These are phyloP conservation scores for Fusarium penzigii DNA, from an alignment of 2,329 filamentous ascomycete species.

Conservation along the genomic window DNA sequence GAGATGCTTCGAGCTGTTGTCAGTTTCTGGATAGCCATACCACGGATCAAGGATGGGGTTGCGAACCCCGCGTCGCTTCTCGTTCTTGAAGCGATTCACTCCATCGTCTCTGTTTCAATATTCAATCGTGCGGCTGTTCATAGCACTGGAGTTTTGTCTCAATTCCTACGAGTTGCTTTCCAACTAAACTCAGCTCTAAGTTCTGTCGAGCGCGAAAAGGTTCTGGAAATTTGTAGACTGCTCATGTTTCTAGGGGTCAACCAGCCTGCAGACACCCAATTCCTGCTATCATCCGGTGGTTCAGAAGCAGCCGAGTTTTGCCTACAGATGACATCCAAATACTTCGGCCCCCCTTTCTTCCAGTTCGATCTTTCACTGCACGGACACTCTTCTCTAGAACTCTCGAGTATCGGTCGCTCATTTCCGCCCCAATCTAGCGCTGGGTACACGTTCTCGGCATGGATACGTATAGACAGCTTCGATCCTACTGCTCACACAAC, in stretches of 20 bases:
- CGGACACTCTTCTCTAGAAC: constrained; percentile 87
- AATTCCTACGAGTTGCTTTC: constrained; percentile 65
- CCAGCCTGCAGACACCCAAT: constrained; percentile 78
- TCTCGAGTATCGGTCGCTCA: constrained; percentile 78
- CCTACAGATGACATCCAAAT: constrained; percentile 70
- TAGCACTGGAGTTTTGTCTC: constrained; percentile 68
- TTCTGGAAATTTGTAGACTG: constrained; percentile 67
- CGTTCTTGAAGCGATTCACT: constrained; percentile 64
- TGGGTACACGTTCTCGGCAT: constrained; percentile 91
- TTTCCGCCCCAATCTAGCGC: constrained; percentile 79
- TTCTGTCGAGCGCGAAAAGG: constrained; percentile 56
- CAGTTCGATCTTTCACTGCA: constrained; percentile 90
- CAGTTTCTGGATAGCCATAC: constrained; percentile 64
- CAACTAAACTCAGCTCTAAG: constrained; percentile 50
- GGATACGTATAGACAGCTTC: constrained; percentile 86
- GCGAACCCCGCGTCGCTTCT: constrained; percentile 60
- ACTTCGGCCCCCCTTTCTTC: constrained; percentile 79
- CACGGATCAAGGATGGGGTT: constrained; percentile 44
- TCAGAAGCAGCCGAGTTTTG: constrained; percentile 65
- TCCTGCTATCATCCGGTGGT: constrained; percentile 60
- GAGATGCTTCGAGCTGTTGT: constrained; percentile 65
- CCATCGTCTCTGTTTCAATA: constrained; percentile 60
- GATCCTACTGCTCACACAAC: constrained; percentile 87
- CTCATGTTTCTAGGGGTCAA: constrained; percentile 77
- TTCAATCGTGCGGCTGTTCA: constrained; percentile 74